Evolutionary conservation across 129 eudicot genomes (phyloP).

Genomic region (Flaveria robusta): DNA sequence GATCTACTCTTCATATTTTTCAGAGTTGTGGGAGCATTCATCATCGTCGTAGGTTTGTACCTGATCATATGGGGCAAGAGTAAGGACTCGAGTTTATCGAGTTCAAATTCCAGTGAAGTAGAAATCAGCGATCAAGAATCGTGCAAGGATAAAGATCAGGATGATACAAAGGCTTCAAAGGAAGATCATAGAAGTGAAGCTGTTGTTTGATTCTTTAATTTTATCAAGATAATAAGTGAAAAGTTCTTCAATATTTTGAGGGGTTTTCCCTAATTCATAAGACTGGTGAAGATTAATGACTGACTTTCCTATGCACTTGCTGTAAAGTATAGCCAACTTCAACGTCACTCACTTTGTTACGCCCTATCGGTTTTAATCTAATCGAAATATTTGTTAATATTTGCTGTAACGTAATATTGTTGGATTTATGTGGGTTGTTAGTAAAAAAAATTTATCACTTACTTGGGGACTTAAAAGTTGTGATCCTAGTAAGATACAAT

Average conservation of each 20-base stretch:
- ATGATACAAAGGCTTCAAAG: conserved; percentile 15
- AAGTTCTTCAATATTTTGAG: conserved; percentile 16
- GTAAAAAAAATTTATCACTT: no score
- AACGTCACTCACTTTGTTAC: not conserved
- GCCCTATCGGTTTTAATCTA: not conserved
- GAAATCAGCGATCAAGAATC: conserved; percentile 24
- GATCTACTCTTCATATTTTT: not conserved
- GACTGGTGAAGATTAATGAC: conserved; percentile 16
- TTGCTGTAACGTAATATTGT: not conserved
- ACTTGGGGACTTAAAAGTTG: no score
- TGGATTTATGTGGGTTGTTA: no score
- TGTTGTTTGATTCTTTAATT: conserved; percentile 29
- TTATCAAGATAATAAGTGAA: conserved; percentile 26
- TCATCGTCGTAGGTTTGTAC: conserved; percentile 52
- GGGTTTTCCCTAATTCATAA: not conserved
- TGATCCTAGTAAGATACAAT: no score
- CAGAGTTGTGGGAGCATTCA: conserved; percentile 50
- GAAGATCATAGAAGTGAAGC: conserved; percentile 30
- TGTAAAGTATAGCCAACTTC: not conserved
- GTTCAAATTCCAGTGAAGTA: conserved; percentile 24
- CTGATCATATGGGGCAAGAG: conserved; percentile 62
- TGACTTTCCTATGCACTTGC: conserved; percentile 3
- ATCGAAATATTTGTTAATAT: not conserved
- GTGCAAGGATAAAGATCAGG: conserved; percentile 6
- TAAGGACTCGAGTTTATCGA: conserved; percentile 45